phyloP scores from a whole-genome alignment of 805 yeast species.

The Scheffersomyces coipomensis region DNA sequence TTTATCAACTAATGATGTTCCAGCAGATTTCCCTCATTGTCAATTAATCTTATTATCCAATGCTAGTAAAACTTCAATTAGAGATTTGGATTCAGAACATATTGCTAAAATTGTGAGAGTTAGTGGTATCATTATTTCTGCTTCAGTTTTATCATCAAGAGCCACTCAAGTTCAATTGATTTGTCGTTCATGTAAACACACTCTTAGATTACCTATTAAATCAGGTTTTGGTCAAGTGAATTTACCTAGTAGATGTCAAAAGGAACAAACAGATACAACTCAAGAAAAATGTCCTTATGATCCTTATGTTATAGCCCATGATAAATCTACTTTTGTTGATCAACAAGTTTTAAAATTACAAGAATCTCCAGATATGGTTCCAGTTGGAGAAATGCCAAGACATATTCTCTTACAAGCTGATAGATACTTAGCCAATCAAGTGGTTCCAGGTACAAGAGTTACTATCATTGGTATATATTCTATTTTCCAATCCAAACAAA shows the following conservation, averaged over 20 bases:
- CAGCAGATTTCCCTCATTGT: conserved; percentile 67
- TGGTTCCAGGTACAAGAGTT: conserved; percentile 94
- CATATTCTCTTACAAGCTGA: conserved; percentile 86
- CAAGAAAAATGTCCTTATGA: conserved; percentile 79
- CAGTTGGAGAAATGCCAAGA: conserved; percentile 98
- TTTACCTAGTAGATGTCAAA: conserved; percentile 67
- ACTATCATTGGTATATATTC: conserved; percentile 91
- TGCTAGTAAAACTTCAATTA: conserved; percentile 67
- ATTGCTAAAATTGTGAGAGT: conserved; percentile 87
- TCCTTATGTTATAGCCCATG: conserved; percentile 92
- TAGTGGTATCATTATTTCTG: conserved; percentile 90
- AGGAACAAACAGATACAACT: conserved; percentile 46
- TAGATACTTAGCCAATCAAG: conserved; percentile 82
- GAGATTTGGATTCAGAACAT: conserved; percentile 83
- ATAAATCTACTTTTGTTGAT: conserved; percentile 88
- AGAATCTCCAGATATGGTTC: conserved; percentile 98
- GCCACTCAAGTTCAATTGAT: conserved; percentile 81
- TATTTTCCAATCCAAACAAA: conserved; percentile 72
- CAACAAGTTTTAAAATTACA: conserved; percentile 93
- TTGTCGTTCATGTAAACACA: conserved; percentile 86
- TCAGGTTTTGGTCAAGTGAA: conserved; percentile 71
- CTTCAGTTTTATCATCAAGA: conserved; percentile 83
- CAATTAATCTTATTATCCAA: conserved; percentile 77
- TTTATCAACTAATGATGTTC: conserved; percentile 51
- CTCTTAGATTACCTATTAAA: conserved; percentile 58